A percentile compares a stretch with the other conserved stretches of the same genome.
Conservation (phyloP, 805 yeast species). For the Candida dajiaensis region DNA sequence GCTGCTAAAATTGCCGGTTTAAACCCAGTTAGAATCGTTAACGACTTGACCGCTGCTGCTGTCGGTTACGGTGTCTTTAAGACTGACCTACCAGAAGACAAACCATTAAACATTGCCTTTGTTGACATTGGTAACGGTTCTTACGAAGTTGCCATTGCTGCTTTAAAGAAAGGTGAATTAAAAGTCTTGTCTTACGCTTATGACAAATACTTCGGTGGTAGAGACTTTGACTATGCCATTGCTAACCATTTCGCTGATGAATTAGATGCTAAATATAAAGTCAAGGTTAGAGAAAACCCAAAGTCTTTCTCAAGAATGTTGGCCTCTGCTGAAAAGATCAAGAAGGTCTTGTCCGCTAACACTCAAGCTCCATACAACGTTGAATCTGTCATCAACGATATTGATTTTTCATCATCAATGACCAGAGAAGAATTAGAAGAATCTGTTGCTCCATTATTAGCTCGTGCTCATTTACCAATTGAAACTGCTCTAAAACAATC, state of each 20-base stretch:
- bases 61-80: conserved; percentile 99
- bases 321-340: conserved; percentile 85
- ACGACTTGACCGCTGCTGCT: conserved; percentile 98
- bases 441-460: conserved; percentile 75
- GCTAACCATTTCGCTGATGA: conserved; percentile 93
- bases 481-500: conserved; percentile 80
- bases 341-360: conserved; percentile 96
- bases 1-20: conserved; percentile 95
- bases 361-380: conserved; percentile 88
- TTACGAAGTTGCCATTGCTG: conserved; percentile 82
- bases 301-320: conserved; percentile 94
- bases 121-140: conserved; percentile 97
- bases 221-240: conserved; percentile 90
- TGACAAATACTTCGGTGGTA: conserved; percentile 97
- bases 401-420: conserved; percentile 86
- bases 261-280: conserved; percentile 87
- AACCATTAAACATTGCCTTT: conserved; percentile 84
- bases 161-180: conserved; percentile 93
- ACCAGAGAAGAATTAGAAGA: conserved; percentile 92
- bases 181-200: conserved; percentile 87
- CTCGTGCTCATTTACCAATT: conserved; percentile 70
- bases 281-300: conserved; percentile 84
- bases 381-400: conserved; percentile 96
- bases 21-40: conserved; percentile 96
- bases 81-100: conserved; percentile 92